These are phyloP conservation scores for Apiotrichum gracile DNA, from an alignment of 1,284 basidiomycete genomes.

Conservation along the genomic window DNA sequence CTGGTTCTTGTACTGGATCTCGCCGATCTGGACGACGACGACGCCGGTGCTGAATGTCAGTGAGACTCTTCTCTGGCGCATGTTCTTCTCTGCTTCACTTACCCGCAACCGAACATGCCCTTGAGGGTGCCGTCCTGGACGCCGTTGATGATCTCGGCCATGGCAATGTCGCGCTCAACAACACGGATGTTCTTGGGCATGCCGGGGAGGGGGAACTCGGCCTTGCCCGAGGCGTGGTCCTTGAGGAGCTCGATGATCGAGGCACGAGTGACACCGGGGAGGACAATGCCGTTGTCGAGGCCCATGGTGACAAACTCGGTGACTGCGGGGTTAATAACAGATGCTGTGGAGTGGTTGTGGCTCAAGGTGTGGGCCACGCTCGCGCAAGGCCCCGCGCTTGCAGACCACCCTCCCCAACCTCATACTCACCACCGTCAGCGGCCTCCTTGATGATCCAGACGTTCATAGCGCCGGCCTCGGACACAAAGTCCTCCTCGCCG, in stretches of 20 bases:
- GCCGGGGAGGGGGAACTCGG: constrained; percentile 30
- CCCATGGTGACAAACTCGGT: constrained; percentile 44
- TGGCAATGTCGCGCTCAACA: constrained; percentile 42
- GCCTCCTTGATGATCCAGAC: constrained; percentile 43
- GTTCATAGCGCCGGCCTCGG: constrained; percentile 45
- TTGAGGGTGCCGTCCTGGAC: constrained; percentile 36
- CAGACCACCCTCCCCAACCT: too few relatives aligned
- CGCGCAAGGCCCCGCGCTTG: too few relatives aligned
- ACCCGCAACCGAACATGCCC: constrained; percentile 19
- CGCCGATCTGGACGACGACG: constrained; percentile 33
- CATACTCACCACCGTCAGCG: constrained; percentile 30
- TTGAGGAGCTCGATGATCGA: constrained; percentile 39
- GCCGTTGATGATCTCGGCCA: constrained; percentile 37
- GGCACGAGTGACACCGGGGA: constrained; percentile 42
- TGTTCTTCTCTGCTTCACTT: constrained; percentile 1
- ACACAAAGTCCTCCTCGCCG: constrained; percentile 38
- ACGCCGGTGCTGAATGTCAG: constrained; percentile 36
- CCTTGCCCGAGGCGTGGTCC: constrained; percentile 32
- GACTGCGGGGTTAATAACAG: constrained; percentile 17
- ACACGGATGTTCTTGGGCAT: constrained; percentile 40
- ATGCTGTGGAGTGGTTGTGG: too few relatives aligned
- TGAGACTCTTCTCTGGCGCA: too few relatives aligned
- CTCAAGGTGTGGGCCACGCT: too few relatives aligned
- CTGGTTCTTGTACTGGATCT: constrained; percentile 30
- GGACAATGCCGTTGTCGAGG: constrained; percentile 42